phyloP scores from a whole-genome alignment of 2,329 filamentous ascomycete genomes.

The Ascomycota sp. region DNA sequence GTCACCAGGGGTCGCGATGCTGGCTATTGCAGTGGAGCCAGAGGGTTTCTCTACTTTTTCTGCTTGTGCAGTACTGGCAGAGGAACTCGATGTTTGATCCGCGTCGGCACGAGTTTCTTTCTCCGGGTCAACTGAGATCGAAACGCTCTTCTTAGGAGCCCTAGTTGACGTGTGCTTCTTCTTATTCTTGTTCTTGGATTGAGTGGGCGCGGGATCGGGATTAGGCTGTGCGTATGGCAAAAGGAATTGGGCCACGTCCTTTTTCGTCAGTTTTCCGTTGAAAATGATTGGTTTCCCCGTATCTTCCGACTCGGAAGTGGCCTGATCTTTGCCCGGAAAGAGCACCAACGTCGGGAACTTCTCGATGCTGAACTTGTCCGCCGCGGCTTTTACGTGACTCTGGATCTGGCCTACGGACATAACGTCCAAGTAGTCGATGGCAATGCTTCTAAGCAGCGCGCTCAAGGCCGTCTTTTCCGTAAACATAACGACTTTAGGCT shows the following conservation, averaged over 20 bases:
- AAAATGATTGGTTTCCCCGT: conserved; percentile 51
- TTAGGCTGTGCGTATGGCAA: conserved; percentile 63
- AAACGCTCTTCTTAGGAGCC: conserved; percentile 14
- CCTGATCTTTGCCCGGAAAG: conserved; percentile 32
- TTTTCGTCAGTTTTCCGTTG: conserved; percentile 70
- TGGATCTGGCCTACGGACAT: conserved; percentile 68
- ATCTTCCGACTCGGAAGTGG: conserved; percentile 13
- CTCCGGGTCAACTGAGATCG: conserved; percentile 10
- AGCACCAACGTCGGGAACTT: conserved; percentile 68
- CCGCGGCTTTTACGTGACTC: conserved; percentile 52
- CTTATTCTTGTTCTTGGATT: conserved; percentile 15
- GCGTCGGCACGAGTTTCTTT: conserved; percentile 15
- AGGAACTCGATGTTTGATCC: conserved; percentile 6
- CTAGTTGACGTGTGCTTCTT: conserved; percentile 12
- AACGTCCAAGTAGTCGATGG: conserved; percentile 73
- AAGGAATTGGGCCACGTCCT: conserved; percentile 62
- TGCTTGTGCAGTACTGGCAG: conserved; percentile 10
- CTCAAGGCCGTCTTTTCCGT: conserved; percentile 83
- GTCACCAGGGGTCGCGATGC: conserved; percentile 41
- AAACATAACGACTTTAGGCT: conserved; percentile 75
- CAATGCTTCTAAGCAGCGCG: conserved; percentile 61
- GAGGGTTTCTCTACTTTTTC: conserved; percentile 5
- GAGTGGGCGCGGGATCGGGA: conserved; percentile 38
- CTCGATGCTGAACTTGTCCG: conserved; percentile 54
- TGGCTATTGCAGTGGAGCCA: conserved; percentile 39